phyloP scores from a whole-genome alignment of 257 asterid species.

The Nicotiana attenuata region DNA sequence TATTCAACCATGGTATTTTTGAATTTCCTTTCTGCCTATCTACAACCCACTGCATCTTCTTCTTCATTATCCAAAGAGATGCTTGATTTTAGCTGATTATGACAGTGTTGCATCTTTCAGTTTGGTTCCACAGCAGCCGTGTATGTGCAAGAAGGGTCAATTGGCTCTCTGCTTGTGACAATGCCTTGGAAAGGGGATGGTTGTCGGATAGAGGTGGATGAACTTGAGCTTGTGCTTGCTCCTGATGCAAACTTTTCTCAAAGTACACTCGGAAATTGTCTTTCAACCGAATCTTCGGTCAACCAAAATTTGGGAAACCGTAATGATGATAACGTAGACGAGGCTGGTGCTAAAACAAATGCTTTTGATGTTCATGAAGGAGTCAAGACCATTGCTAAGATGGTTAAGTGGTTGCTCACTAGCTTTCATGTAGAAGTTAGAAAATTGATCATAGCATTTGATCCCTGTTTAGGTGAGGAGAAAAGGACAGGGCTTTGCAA shows the following conservation, averaged over 20 bases:
- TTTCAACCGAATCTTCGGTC: constrained; percentile 21
- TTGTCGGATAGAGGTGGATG: constrained; percentile 76
- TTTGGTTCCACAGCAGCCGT: constrained; percentile 51
- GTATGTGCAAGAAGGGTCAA: constrained; percentile 81
- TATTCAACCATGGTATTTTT: background rate
- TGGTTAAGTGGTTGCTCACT: constrained; percentile 91
- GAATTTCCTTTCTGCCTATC: background rate
- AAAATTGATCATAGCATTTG: constrained; percentile 79
- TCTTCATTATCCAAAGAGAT: constrained; percentile 1
- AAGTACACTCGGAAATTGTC: constrained; percentile 37
- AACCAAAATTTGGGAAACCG: constrained; percentile 33
- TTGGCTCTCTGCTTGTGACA: constrained; percentile 69
- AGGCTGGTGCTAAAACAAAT: constrained; percentile 24
- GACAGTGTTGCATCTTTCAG: constrained; percentile 39
- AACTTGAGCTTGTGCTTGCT: constrained; percentile 81
- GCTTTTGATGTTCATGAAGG: constrained; percentile 94
- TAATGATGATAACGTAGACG: constrained; percentile 33
- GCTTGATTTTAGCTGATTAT: constrained; percentile 8
- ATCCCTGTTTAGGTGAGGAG: constrained; percentile 58
- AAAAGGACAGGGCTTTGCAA: constrained; percentile 39
- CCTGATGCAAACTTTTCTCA: constrained; percentile 36
- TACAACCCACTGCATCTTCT: background rate
- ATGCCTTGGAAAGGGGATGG: constrained; percentile 98
- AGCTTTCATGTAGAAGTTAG: constrained; percentile 74
- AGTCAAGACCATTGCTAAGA: constrained; percentile 87